Evolutionary conservation across 768 basidiomycete genomes (phyloP).

Genomic region (Auriculariales sp.): DNA sequence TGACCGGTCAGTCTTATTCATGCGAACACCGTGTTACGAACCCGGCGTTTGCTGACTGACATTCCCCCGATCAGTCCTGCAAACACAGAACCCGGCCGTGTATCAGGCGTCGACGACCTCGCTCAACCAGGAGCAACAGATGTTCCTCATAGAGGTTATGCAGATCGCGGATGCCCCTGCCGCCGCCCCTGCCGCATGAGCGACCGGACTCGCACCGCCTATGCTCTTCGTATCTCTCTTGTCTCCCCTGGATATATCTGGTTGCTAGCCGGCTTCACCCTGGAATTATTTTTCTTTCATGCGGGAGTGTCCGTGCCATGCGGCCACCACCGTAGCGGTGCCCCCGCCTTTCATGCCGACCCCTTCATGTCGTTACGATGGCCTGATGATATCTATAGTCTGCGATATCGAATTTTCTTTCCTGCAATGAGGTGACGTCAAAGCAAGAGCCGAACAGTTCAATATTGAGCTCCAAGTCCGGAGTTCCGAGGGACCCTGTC

Average conservation of each 20-base stretch:
- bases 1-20: conserved; percentile 41
- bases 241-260: neutral
- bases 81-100: conserved; percentile 49
- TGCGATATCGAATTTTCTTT: no score
- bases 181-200: conserved; percentile 1
- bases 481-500: no score
- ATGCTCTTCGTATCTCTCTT: neutral
- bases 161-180: conserved; percentile 38
- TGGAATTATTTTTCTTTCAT: no score
- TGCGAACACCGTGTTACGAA: neutral
- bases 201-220: neutral
- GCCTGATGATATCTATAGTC: neutral
- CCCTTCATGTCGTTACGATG: neutral
- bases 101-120: conserved; percentile 65
- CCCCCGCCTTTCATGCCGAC: neutral
- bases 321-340: neutral
- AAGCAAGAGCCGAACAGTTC: no score
- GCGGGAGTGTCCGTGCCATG: no score
- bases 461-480: no score
- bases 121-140: conserved; percentile 62
- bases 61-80: conserved; percentile 37
- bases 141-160: conserved; percentile 77
- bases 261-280: neutral
- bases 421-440: no score
- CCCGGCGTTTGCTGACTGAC: conserved; percentile 4